Conservation (phyloP, 2,329 filamentous ascomycete genomes). For the Aspergillus floridensis region DNA sequence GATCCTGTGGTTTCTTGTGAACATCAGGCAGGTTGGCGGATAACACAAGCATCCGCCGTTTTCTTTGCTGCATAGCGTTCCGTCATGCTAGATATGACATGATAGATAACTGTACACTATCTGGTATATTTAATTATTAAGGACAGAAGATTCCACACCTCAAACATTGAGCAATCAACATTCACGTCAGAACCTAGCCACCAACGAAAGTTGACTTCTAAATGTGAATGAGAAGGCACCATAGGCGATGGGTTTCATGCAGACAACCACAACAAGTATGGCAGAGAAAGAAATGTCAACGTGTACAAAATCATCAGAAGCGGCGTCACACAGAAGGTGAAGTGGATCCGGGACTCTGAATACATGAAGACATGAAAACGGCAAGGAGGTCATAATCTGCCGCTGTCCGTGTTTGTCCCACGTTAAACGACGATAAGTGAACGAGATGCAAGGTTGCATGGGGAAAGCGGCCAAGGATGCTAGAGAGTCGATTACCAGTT, state of each 20-base stretch:
- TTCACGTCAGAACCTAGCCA: constrained; percentile 4
- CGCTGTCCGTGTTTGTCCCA: background rate
- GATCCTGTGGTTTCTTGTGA: background rate
- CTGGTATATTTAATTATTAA: constrained; percentile 30
- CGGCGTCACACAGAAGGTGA: background rate
- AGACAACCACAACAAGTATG: background rate
- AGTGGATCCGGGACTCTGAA: background rate
- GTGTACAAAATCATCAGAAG: background rate
- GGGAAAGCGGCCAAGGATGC: background rate
- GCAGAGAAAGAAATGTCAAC: background rate
- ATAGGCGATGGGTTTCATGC: background rate
- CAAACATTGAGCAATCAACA: constrained; percentile 9
- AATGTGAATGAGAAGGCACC: constrained; percentile 3
- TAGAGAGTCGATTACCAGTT: constrained; percentile 17
- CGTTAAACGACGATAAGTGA: background rate
- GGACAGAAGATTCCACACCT: constrained; percentile 22
- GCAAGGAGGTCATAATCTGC: background rate
- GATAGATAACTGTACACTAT: constrained; percentile 29
- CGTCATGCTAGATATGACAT: constrained; percentile 12
- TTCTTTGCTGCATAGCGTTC: constrained; percentile 23
- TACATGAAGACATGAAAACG: background rate
- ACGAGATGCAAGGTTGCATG: background rate
- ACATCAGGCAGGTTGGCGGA: background rate
- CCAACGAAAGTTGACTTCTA: constrained; percentile 6
- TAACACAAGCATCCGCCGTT: background rate